phyloP scores from a whole-genome alignment of 805 yeast genomes.

The Yamadazyma olivae region DNA sequence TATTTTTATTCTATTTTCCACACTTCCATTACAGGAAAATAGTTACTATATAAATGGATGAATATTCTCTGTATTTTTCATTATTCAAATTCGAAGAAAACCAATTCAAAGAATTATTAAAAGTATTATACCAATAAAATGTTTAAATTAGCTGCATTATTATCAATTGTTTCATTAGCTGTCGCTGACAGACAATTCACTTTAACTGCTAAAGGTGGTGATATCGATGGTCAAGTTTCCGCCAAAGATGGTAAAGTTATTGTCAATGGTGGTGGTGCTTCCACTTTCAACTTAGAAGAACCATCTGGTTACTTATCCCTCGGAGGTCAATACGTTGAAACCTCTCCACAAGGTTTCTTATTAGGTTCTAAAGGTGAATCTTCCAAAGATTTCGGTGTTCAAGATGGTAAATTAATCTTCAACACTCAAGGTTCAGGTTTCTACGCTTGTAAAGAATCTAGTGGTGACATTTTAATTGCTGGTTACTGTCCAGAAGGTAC shows the following conservation, averaged over 20 bases:
- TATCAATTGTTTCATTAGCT: conserved; percentile 21
- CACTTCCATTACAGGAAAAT: too few relatives aligned
- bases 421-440: conserved; percentile 16
- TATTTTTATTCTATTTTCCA: too few relatives aligned
- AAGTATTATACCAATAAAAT: too few relatives aligned
- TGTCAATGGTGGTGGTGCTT: conserved; percentile 13
- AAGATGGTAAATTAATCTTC: conserved; percentile 23
- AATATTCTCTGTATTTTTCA: too few relatives aligned
- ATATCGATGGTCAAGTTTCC: conserved; percentile 16
- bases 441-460: conserved; percentile 21
- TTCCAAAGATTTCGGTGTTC: conserved; percentile 25
- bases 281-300: conserved; percentile 20
- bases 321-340: conserved; percentile 17
- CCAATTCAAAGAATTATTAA: too few relatives aligned
- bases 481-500: conserved; percentile 9
- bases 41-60: too few relatives aligned
- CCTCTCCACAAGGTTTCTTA: conserved; percentile 16
- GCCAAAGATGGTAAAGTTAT: conserved; percentile 15
- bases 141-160: conserved; percentile 19
- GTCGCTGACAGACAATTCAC: conserved; percentile 28
- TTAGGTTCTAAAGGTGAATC: conserved; percentile 14
- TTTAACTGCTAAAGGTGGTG: conserved; percentile 25
- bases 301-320: conserved; percentile 28
- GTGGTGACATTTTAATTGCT: conserved; percentile 5
- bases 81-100: too few relatives aligned